These are phyloP conservation scores for Neofusicoccum kwambonambiense DNA, from an alignment of 2,329 filamentous ascomycete species.

Conservation along the genomic window DNA sequence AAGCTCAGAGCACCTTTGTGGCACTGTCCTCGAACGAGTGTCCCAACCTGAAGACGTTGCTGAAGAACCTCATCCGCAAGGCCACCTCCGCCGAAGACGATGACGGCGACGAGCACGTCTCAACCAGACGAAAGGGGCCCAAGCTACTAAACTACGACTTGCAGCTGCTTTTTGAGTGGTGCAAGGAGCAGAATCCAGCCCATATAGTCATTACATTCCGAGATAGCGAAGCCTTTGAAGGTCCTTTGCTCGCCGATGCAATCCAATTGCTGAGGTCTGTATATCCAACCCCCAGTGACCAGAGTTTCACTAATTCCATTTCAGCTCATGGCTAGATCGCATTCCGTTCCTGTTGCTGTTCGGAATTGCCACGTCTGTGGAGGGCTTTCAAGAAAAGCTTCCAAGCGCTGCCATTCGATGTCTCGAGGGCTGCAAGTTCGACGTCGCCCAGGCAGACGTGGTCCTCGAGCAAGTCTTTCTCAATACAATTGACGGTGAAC, in stretches of 20 bases:
- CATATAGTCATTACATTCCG: constrained; percentile 72
- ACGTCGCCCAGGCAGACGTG: constrained; percentile 70
- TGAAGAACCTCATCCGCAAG: constrained; percentile 72
- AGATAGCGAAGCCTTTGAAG: constrained; percentile 81
- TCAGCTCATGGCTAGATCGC: constrained; percentile 66
- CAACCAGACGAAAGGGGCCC: constrained; percentile 50
- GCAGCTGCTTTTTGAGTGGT: constrained; percentile 64
- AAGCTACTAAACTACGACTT: constrained; percentile 77
- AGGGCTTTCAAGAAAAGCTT: constrained; percentile 73
- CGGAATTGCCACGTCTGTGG: constrained; percentile 77
- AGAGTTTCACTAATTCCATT: constrained; percentile 24
- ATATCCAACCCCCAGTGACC: neutral
- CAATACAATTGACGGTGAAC: constrained; percentile 58
- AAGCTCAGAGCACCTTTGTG: constrained; percentile 56
- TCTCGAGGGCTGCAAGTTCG: constrained; percentile 71
- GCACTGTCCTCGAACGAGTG: constrained; percentile 68
- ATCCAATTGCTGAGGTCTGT: constrained; percentile 66
- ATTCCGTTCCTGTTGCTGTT: constrained; percentile 77
- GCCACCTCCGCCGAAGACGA: constrained; percentile 58
- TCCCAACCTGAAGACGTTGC: constrained; percentile 68
- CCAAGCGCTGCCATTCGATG: constrained; percentile 66
- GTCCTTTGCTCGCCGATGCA: constrained; percentile 67
- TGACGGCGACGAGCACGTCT: constrained; percentile 45
- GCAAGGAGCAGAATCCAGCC: constrained; percentile 52
- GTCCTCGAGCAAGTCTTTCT: constrained; percentile 73